phyloP scores from a whole-genome alignment of 2,329 filamentous ascomycete genomes.

The Plenodomus tracheiphilus region DNA sequence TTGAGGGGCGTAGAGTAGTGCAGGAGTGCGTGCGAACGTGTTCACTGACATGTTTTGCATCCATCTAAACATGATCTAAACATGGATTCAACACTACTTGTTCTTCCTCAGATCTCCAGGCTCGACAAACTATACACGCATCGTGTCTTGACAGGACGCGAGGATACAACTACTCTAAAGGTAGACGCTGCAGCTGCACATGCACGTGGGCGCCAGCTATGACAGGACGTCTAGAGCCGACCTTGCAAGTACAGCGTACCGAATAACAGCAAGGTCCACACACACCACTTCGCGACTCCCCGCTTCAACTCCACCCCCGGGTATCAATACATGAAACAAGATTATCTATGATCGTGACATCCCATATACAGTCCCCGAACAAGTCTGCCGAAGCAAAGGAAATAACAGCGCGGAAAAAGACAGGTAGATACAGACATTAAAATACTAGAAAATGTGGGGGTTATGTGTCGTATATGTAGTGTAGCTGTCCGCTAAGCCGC shows the following conservation, averaged over 20 bases:
- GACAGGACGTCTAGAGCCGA: not conserved
- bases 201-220: not conserved
- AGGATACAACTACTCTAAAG: not conserved
- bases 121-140: not conserved
- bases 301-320: conserved; percentile 20
- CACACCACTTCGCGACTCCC: conserved; percentile 21
- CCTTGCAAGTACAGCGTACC: not conserved
- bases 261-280: conserved; percentile 13
- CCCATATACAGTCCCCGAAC: conserved; percentile 7
- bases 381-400: conserved; percentile 5
- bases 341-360: conserved; percentile 14
- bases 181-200: not conserved
- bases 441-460: not conserved
- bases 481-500: conserved; percentile 23
- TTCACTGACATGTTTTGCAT: not conserved
- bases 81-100: not conserved
- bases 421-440: not conserved
- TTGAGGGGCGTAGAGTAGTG: not conserved
- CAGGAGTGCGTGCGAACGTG: not conserved
- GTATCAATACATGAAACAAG: conserved; percentile 36
- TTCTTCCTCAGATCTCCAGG: not conserved
- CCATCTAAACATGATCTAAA: not conserved
- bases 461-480: not conserved
- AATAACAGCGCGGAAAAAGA: conserved; percentile 1
- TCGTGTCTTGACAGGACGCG: not conserved